These are phyloP conservation scores for Dorcoceras hygrometricum DNA, from an alignment of 257 asterid genomes.

Conservation along the genomic window DNA sequence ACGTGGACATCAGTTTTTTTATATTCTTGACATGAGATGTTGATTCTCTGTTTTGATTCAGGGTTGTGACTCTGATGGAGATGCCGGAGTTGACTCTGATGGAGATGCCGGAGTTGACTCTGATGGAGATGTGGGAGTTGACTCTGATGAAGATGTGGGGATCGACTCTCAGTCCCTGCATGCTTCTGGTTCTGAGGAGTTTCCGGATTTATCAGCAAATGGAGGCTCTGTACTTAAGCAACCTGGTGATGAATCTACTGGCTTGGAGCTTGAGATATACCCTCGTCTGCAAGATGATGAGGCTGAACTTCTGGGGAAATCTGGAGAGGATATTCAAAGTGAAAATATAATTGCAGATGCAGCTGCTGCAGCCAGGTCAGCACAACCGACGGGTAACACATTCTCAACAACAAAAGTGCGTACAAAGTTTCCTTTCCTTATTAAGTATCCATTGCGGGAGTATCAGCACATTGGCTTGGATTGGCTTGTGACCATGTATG, in stretches of 20 bases:
- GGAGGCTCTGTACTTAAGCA: conserved; percentile 38
- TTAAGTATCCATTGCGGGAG: conserved; percentile 95
- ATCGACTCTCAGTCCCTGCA: conserved; percentile 43
- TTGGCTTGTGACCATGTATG: conserved; percentile 99
- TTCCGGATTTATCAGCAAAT: conserved; percentile 39
- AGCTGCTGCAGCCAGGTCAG: conserved; percentile 97
- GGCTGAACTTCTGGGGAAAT: conserved; percentile 43
- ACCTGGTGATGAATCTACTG: conserved; percentile 42
- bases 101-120: conserved; percentile 14
- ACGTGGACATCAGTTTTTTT: conserved; percentile 24
- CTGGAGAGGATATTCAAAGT: conserved; percentile 65
- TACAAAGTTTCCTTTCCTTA: conserved; percentile 93
- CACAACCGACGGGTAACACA: conserved; percentile 98
- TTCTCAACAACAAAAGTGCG: conserved; percentile 92
- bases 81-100: neutral
- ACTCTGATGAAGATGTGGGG: conserved; percentile 39
- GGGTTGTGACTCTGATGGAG: conserved; percentile 30
- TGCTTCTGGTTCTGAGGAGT: conserved; percentile 64
- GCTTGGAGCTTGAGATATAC: conserved; percentile 33
- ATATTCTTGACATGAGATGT: conserved; percentile 24
- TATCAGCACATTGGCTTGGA: conserved; percentile 99
- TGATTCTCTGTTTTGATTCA: conserved; percentile 37
- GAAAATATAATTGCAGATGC: conserved; percentile 87
- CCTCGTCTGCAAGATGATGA: conserved; percentile 44
- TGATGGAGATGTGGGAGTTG: conserved; percentile 44